A percentile compares a stretch with the other conserved stretches of the same genome.
Conservation (phyloP, 2,329 filamentous ascomycete species). For the Ophiocordyceps polyrhachis-furcata region DNA sequence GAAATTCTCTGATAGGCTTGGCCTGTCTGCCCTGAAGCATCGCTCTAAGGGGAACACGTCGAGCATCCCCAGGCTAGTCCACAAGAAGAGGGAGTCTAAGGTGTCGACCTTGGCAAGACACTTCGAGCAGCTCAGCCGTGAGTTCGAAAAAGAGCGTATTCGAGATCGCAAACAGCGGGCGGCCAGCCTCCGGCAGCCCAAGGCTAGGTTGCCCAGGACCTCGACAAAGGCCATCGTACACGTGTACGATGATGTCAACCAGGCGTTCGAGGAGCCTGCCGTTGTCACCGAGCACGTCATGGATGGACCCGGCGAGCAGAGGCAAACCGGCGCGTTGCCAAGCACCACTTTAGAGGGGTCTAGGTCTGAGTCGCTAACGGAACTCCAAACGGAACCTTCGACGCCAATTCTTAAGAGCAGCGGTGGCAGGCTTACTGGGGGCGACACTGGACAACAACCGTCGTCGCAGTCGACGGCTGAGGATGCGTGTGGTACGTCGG, state of each 20-base stretch:
- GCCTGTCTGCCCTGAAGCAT: conserved; percentile 44
- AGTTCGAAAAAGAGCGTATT: conserved; percentile 88
- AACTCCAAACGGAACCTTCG: not conserved
- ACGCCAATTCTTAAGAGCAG: conserved; percentile 4
- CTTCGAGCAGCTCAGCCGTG: conserved; percentile 88
- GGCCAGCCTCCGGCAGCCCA: conserved; percentile 52
- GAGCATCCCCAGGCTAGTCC: conserved; percentile 73
- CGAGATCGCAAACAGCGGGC: conserved; percentile 68
- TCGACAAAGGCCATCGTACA: conserved; percentile 93
- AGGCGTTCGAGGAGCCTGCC: conserved; percentile 71
- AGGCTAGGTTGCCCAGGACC: conserved; percentile 67
- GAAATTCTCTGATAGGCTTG: conserved; percentile 56
- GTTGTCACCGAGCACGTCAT: conserved; percentile 30
- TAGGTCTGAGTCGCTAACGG: conserved; percentile 6
- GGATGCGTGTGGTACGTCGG: not conserved
- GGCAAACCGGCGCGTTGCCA: conserved; percentile 6
- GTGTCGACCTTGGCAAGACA: conserved; percentile 88
- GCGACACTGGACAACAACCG: conserved; percentile 7
- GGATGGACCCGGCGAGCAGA: conserved; percentile 5
- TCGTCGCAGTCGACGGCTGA: conserved; percentile 4
- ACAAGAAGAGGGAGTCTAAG: conserved; percentile 53
- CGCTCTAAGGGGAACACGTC: conserved; percentile 42
- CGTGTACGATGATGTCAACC: conserved; percentile 83
- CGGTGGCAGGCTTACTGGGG: conserved; percentile 4
- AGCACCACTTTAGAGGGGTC: conserved; percentile 5